phyloP scores from a whole-genome alignment of 305 asterid species.

The Nicotiana rustica region DNA sequence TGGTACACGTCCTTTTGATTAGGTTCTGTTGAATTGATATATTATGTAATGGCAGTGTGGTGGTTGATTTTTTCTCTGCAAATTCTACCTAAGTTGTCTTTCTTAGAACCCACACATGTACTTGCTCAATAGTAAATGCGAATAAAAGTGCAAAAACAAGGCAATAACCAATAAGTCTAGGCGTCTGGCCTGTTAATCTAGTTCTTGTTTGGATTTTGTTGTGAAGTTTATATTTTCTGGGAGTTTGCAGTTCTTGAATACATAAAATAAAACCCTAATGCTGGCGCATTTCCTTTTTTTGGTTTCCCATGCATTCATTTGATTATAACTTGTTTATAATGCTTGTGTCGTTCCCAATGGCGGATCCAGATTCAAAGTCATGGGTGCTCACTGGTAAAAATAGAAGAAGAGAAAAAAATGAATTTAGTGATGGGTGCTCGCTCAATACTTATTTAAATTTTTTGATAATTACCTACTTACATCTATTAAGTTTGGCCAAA shows the following conservation, averaged over 20 bases:
- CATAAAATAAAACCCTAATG: neutral
- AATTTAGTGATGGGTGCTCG: too few species aligned
- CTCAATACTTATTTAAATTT: too few species aligned
- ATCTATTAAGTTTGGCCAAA: too few species aligned
- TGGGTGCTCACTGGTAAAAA: too few species aligned
- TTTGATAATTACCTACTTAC: too few species aligned
- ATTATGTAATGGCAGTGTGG: neutral
- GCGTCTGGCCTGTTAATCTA: too few species aligned
- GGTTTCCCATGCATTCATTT: neutral
- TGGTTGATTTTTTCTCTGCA: neutral
- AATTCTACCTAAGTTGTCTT: neutral
- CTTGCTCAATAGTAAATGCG: neutral
- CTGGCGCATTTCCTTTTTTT: neutral
- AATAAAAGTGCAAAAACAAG: neutral
- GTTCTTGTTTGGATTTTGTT: neutral
- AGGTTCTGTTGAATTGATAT: neutral
- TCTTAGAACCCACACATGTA: neutral
- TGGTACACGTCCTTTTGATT: neutral
- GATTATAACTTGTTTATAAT: neutral
- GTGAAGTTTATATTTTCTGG: neutral
- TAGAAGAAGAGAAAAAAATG: too few species aligned
- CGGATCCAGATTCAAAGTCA: too few species aligned
- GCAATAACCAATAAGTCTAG: neutral
- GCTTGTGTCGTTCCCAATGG: neutral
- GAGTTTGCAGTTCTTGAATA: neutral